Conservation (phyloP, 2,329 filamentous ascomycete species). For the Ceratocystis diversiconidia region DNA sequence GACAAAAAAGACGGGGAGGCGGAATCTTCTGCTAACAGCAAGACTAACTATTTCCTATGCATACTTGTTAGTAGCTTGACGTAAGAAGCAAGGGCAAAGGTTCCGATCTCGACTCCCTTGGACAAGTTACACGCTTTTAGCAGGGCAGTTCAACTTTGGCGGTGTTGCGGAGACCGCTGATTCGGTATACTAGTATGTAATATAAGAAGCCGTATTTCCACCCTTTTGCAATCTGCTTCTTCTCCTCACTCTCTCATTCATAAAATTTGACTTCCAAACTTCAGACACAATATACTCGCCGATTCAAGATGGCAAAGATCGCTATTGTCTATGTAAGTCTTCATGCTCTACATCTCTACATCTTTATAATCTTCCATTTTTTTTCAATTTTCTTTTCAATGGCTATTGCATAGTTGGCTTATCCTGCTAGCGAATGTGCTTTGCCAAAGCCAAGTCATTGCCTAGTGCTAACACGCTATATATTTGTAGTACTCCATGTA, state of each 20-base stretch:
- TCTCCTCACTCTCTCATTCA: neutral
- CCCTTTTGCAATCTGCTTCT: neutral
- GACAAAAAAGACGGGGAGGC: neutral
- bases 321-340: conserved; percentile 73
- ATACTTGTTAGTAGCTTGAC: neutral
- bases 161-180: neutral
- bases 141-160: neutral
- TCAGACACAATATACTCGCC: neutral
- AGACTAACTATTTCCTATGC: neutral
- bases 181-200: neutral
- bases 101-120: neutral
- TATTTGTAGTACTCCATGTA: conserved; percentile 73
- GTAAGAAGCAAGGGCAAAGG: neutral
- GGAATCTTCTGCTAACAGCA: neutral
- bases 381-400: neutral
- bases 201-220: neutral
- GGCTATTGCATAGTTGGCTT: neutral
- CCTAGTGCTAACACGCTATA: neutral
- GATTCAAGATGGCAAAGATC: conserved; percentile 61
- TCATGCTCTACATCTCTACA: conserved; percentile 1
- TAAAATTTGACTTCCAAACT: neutral
- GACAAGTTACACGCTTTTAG: neutral
- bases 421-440: neutral
- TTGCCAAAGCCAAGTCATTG: neutral
- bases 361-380: neutral